Evolutionary conservation across 2,329 filamentous ascomycete species (phyloP), one percentile per base, ranked within the genome.

Genomic region (Macrophomina pseudophaseolina): DNA sequence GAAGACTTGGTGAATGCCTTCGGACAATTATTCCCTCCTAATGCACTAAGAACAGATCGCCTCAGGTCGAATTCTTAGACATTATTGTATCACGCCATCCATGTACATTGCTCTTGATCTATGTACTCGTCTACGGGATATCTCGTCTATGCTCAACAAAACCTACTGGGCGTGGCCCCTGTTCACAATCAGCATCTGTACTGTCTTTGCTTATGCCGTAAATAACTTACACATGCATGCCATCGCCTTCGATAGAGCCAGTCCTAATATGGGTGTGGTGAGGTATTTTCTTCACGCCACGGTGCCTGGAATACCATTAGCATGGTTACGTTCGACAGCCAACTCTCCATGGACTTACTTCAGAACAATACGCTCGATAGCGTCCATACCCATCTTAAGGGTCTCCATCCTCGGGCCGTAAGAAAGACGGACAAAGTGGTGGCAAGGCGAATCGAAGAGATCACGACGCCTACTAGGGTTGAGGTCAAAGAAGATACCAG

Each of bases 401-500:
- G 76, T 73, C 67, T 80, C 78, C 78, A 79, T 79, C 35, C 74
- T 71, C 1, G 79, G 79, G 1, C 79, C 79, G 51, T 80, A 80
- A 42, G 77, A 79, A 67, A 80, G 62, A 14, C 79, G 65, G 18
- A 80, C 78, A 71, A 79, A 80, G 69, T 80, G 58, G 80, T 98
- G 94, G 80, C 94, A 97, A 68, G 94, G 94, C 71, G 88, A 92
- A 81, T 98, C 94, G 71, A 98, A 98, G 72, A 98, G 80, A 79
- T 98, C 94, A 76, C 94, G 86, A 70, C 94, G 87, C 78, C 93
- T 91, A 42, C 91, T 90, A 4, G 94, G 94, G 82, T 98, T 98
- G 70, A 98, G 81, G 75, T 98, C 94, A 78, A 98, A 98, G 86
- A 98, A 98, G 79, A 98, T 98, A 68, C 94, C 94, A 0, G 94